Conservation (phyloP, 495 filamentous ascomycete genomes). For the Neurospora sp. region DNA sequence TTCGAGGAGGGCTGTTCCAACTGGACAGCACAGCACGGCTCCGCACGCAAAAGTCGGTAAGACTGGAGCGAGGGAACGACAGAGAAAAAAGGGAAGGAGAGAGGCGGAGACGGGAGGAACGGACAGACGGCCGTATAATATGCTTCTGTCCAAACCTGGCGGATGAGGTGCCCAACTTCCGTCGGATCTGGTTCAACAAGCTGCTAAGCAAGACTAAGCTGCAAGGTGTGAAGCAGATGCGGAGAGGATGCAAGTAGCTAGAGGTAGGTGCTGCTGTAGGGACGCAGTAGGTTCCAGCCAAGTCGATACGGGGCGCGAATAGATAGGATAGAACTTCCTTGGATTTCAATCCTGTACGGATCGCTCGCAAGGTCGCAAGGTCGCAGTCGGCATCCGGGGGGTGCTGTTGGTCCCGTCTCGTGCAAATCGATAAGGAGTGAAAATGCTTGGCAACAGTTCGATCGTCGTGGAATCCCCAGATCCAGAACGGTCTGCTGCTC, state of each 20-base stretch:
- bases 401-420: background rate
- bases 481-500: background rate
- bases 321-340: background rate
- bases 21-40: background rate
- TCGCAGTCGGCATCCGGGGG: background rate
- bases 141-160: background rate
- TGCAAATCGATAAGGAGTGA: slow-evolving; percentile 6
- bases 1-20: background rate
- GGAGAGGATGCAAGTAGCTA: background rate
- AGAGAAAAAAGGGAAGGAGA: background rate
- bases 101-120: background rate
- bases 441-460: slow-evolving; percentile 8
- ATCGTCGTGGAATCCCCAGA: slow-evolving; percentile 11
- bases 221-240: background rate
- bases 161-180: background rate
- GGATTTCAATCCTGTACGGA: background rate
- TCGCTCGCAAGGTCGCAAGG: background rate
- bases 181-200: background rate
- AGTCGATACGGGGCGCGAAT: background rate
- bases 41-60: background rate
- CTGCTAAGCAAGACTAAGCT: background rate
- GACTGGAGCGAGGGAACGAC: background rate
- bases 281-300: background rate
- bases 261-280: background rate
- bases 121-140: background rate